Percentiles rank a stretch among this genome's conserved stretches.
Evolutionary conservation across 2,329 filamentous ascomycete genomes (phyloP).

Genomic region (Aspergillus texensis): DNA sequence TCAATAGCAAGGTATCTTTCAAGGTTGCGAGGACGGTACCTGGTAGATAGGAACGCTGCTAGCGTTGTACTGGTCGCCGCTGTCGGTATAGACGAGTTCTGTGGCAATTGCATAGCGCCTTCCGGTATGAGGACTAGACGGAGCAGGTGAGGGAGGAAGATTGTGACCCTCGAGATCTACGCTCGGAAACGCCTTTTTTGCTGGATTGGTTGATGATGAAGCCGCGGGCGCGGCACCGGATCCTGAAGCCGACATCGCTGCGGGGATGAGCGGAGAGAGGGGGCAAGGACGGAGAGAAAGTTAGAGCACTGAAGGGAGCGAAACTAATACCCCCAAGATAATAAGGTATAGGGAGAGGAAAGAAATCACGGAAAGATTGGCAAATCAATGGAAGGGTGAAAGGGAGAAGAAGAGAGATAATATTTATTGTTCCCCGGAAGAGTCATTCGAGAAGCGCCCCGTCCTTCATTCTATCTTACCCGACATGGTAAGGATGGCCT

Average conservation of each 20-base stretch:
- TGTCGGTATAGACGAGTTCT: constrained; percentile 94
- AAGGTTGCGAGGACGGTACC: constrained; percentile 39
- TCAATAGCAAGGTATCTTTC: no score
- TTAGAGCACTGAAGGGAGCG: not conserved
- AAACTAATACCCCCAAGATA: not conserved
- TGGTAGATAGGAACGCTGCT: constrained; percentile 98
- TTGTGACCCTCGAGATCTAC: constrained; percentile 82
- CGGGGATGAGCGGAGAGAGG: constrained; percentile 30
- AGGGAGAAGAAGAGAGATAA: not conserved
- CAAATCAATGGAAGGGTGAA: not conserved
- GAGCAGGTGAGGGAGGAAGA: constrained; percentile 87
- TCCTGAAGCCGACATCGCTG: constrained; percentile 45
- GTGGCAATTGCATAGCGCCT: constrained; percentile 92
- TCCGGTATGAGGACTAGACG: constrained; percentile 84
- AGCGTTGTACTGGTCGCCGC: constrained; percentile 94
- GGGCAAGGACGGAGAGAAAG: constrained; percentile 16
- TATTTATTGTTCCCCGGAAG: constrained; percentile 2
- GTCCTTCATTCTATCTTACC: constrained; percentile 5
- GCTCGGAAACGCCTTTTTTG: constrained; percentile 58
- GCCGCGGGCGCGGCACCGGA: constrained; percentile 26
- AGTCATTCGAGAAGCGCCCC: constrained; percentile 1
- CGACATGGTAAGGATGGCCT: not conserved
- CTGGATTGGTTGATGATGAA: constrained; percentile 27
- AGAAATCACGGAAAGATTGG: not conserved
- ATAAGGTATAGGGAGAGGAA: not conserved